Evolutionary conservation across 148 eudicot species (phyloP).

Genomic region (Chenopodium album): DNA sequence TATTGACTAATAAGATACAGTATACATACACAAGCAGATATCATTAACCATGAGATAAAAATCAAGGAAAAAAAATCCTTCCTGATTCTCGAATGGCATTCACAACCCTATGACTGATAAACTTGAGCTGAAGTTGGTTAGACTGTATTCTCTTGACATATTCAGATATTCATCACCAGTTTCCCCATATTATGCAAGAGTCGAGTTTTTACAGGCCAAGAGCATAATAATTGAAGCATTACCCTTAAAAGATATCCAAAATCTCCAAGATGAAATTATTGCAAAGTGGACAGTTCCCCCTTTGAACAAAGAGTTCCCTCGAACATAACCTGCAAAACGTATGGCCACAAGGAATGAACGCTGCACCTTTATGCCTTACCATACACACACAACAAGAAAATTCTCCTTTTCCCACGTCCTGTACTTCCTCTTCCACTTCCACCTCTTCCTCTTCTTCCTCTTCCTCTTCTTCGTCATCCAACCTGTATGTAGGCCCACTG

Average conservation of each 20-base stretch:
- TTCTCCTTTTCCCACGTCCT: slow-evolving; percentile 34
- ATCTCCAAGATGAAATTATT: slow-evolving; percentile 73
- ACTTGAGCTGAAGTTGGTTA: slow-evolving; percentile 7
- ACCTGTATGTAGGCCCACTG: slow-evolving; percentile 48
- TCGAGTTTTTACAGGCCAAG: background rate
- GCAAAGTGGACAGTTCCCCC: slow-evolving; percentile 81
- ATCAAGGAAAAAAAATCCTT: background rate
- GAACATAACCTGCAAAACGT: slow-evolving; percentile 85
- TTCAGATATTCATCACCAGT: background rate
- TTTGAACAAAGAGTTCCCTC: slow-evolving; percentile 72
- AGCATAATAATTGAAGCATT: background rate
- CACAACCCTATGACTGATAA: background rate
- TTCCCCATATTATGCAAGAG: background rate
- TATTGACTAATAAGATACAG: slow-evolving; percentile 9
- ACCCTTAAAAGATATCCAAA: slow-evolving; percentile 61
- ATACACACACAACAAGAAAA: slow-evolving; percentile 69
- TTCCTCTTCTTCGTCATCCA: slow-evolving; percentile 41
- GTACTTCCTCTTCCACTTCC: slow-evolving; percentile 28
- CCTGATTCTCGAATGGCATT: slow-evolving; percentile 5
- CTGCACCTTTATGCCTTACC: slow-evolving; percentile 84
- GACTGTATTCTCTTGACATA: background rate
- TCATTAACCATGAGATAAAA: slow-evolving; percentile 2
- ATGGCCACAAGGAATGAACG: slow-evolving; percentile 82
- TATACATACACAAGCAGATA: slow-evolving; percentile 23
- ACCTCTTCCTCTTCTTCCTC: slow-evolving; percentile 56